A percentile compares a stretch with the other conserved stretches of the same genome.
phyloP scores from a whole-genome alignment of 129 eudicot species.

The Cynara cardunculus region DNA sequence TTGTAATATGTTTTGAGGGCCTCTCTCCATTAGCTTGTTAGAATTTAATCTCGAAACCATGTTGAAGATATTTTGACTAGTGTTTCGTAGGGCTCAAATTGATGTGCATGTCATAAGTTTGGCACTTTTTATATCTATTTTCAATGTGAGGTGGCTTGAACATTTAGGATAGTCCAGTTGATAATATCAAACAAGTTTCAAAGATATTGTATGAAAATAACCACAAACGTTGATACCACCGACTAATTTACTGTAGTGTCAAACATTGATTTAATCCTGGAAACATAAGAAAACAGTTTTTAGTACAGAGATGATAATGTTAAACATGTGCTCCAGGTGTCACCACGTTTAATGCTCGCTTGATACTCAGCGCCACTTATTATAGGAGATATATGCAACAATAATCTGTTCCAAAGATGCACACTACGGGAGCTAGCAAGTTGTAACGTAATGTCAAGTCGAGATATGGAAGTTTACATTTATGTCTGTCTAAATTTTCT shows the following conservation, averaged over 20 bases:
- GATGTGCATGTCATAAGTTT: background rate
- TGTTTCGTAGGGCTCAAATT: background rate
- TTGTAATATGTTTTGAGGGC: background rate
- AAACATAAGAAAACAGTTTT: too few species aligned
- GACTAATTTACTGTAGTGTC: background rate
- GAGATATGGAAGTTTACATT: background rate
- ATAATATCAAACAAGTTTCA: background rate
- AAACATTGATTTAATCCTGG: background rate
- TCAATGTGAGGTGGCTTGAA: background rate
- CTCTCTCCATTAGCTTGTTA: background rate
- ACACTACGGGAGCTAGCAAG: background rate
- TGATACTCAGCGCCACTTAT: background rate
- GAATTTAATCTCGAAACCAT: background rate
- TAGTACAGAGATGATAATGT: background rate
- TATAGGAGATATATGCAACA: too few species aligned
- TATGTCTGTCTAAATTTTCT: background rate
- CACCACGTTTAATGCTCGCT: background rate
- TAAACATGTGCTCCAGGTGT: background rate
- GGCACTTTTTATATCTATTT: background rate
- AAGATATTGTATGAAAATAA: background rate
- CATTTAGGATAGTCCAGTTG: background rate
- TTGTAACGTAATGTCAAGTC: background rate
- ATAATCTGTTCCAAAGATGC: background rate
- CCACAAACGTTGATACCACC: background rate
- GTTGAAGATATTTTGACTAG: background rate